Evolutionary conservation across 192 early-diverging fungal species (phyloP).

Genomic region (Backusella luteola): DNA sequence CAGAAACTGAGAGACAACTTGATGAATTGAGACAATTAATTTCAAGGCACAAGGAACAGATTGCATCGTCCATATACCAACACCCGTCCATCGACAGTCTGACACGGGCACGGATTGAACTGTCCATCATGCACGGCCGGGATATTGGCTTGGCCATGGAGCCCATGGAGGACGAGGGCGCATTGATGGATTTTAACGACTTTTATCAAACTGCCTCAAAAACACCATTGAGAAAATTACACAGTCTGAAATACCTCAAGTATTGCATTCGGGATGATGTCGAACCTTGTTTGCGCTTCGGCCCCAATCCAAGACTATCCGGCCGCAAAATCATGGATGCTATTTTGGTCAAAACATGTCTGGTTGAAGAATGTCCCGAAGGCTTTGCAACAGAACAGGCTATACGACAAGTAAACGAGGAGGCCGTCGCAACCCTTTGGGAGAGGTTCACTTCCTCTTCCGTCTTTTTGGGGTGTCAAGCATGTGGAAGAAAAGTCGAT

Average conservation of each 20-base stretch:
- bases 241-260: slow-evolving; percentile 78
- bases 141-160: slow-evolving; percentile 36
- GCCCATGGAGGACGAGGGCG: slow-evolving; percentile 58
- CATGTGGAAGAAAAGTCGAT: slow-evolving; percentile 39
- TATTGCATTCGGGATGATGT: slow-evolving; percentile 88
- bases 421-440: slow-evolving; percentile 46
- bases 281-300: slow-evolving; percentile 92
- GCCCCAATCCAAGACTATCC: slow-evolving; percentile 82
- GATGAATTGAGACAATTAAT: slow-evolving; percentile 63
- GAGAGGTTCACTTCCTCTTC: slow-evolving; percentile 38
- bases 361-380: slow-evolving; percentile 74
- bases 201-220: slow-evolving; percentile 69
- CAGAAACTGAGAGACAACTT: slow-evolving; percentile 71
- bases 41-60: slow-evolving; percentile 41
- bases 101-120: slow-evolving; percentile 37
- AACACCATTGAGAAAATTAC: slow-evolving; percentile 69
- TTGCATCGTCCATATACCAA: slow-evolving; percentile 3
- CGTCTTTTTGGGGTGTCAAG: slow-evolving; percentile 43
- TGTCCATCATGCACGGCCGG: slow-evolving; percentile 1
- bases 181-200: slow-evolving; percentile 84
- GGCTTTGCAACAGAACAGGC: slow-evolving; percentile 46
- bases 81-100: slow-evolving; percentile 27
- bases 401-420: slow-evolving; percentile 36
- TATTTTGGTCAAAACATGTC: slow-evolving; percentile 80
- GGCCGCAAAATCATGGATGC: slow-evolving; percentile 84